phyloP scores from a whole-genome alignment of 345 rosid genomes.

The Rhodamnia argentea region DNA sequence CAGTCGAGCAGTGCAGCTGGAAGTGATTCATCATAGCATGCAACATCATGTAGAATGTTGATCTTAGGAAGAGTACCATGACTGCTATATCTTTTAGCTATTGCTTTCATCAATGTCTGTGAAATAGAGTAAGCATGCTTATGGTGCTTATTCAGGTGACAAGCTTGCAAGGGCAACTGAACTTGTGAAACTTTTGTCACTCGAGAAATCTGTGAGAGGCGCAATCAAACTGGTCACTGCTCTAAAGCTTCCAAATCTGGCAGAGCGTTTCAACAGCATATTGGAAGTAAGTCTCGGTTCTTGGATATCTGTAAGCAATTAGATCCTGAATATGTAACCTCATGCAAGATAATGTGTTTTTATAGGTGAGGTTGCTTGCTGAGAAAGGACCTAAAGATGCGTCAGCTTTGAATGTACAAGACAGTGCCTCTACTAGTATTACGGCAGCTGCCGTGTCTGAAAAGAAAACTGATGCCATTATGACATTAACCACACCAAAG shows the following conservation, averaged over 20 bases:
- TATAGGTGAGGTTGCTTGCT: conserved; percentile 66
- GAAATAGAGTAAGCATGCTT: not conserved
- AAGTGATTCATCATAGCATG: not conserved
- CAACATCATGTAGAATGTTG: not conserved
- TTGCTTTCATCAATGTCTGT: not conserved
- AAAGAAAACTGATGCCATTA: conserved; percentile 23
- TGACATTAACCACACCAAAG: conserved; percentile 17
- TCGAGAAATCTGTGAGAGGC: conserved; percentile 78
- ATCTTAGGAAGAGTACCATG: not conserved
- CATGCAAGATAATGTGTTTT: not conserved
- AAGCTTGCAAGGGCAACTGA: conserved; percentile 76
- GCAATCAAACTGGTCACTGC: conserved; percentile 85
- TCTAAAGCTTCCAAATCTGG: conserved; percentile 86
- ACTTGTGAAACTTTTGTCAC: conserved; percentile 59
- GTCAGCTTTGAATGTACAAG: conserved; percentile 2
- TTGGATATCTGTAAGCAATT: not conserved
- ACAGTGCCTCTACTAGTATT: conserved; percentile 3
- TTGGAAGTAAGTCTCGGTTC: conserved; percentile 45
- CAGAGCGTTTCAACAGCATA: conserved; percentile 70
- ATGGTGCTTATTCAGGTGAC: conserved; percentile 39
- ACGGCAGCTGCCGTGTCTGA: conserved; percentile 14
- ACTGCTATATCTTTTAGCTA: not conserved
- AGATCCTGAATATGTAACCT: not conserved
- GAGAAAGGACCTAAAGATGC: conserved; percentile 28
- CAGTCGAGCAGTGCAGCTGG: not conserved